Base-by-base conservation (phyloP, 1,284 basidiomycete species). In the Malassezia nana region DNA sequence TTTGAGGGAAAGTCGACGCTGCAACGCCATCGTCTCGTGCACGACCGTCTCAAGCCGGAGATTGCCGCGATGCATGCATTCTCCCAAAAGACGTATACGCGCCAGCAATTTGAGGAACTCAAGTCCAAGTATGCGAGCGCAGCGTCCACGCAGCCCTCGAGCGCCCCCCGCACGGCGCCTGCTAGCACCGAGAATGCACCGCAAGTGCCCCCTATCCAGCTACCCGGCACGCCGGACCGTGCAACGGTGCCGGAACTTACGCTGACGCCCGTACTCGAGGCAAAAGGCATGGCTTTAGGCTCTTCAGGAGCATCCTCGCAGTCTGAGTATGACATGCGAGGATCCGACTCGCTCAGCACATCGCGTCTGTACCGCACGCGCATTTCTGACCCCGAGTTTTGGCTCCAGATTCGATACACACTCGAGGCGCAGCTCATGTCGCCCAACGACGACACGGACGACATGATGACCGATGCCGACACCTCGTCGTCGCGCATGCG, bases 61-160 rank as follows among this genome's bases (percentile, higher is more conserved):
- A 77, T 77, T 30, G 76, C 75, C 1, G 65, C 75, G 56, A 69
- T 77, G 35, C 76, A 77, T 52, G 76, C 76, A 9, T 77, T 77
- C 52, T 75, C 75, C 0, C 75, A 76, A 55, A 71, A 72, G 50
- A 72, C 71, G 0, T 72, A 70, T 49, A 74, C 71, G 6, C 59
- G 63, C 0, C 41, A 63, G 26, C 64, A 66, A 39, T 67, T 66
- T 42, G 51, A 55, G 28, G 35, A 47, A 24, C 60, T 57, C n/a
- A 20, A 26, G 28, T 43, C 33, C 7, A 50, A 43, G 30, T 42
- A 59, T 48, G 48, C 51, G 30, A 32, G 22, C n/a, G 12, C 16
- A 6, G 49, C 52, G 15, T 15, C 29, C 16, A 20, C 39, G 13
- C 26, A 30, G 6, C 32, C 55, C 4, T 46, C 57, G 12, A 45